phyloP scores from a whole-genome alignment of 805 yeast genomes.

The Candida ficus region DNA sequence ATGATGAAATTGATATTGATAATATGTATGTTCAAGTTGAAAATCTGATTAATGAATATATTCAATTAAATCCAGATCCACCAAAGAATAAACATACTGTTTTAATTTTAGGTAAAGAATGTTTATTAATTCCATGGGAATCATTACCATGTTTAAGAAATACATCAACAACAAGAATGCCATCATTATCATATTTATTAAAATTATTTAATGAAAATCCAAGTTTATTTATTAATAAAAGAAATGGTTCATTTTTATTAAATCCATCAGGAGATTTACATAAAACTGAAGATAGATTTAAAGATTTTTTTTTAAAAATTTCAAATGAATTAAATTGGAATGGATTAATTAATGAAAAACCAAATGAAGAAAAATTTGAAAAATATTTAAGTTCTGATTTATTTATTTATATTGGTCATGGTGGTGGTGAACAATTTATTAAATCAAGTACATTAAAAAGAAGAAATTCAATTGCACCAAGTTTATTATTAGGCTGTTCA shows the following conservation, averaged over 20 bases:
- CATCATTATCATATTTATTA: constrained; percentile 48
- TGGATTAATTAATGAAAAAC: constrained; percentile 50
- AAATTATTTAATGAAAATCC: constrained; percentile 28
- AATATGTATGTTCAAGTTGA: constrained; percentile 48
- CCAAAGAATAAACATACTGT: constrained; percentile 48
- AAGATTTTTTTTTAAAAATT: constrained; percentile 33
- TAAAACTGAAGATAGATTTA: constrained; percentile 59
- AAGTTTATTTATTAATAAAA: constrained; percentile 18
- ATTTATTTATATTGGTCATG: constrained; percentile 87
- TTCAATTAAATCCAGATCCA: constrained; percentile 12
- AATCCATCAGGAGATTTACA: constrained; percentile 80
- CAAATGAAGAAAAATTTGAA: constrained; percentile 50
- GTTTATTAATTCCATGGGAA: constrained; percentile 89
- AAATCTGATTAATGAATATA: constrained; percentile 35
- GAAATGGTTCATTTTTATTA: constrained; percentile 54
- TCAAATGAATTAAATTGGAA: constrained; percentile 36
- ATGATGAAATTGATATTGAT: constrained; percentile 60
- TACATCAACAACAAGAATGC: constrained; percentile 67
- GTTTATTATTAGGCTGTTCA: constrained; percentile 81
- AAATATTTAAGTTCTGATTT: constrained; percentile 41
- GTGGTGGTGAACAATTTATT: constrained; percentile 88
- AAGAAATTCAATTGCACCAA: constrained; percentile 44
- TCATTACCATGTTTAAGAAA: constrained; percentile 51
- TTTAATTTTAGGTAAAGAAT: constrained; percentile 59
- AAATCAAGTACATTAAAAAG: constrained; percentile 48